Conservation (phyloP, 257 asterid genomes). For the Ligustrum vulgare region DNA sequence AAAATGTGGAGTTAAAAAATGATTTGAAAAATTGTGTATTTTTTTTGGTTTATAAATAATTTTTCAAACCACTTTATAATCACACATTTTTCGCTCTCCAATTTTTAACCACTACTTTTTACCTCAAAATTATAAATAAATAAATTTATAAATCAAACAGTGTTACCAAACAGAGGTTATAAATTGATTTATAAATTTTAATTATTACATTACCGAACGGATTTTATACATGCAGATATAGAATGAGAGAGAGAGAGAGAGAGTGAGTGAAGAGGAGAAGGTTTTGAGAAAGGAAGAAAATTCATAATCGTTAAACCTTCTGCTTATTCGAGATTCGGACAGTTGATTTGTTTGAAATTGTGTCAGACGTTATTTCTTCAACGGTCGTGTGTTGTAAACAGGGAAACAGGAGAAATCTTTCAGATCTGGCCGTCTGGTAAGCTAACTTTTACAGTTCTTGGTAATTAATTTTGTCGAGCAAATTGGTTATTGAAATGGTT, state of each 20-base stretch:
- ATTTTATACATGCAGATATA: not conserved
- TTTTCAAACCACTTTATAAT: too few species aligned
- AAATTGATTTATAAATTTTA: too few species aligned
- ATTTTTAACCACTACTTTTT: too few species aligned
- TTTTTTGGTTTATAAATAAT: too few species aligned
- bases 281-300: not conserved
- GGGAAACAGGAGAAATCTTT: conserved; percentile 23
- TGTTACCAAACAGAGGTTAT: too few species aligned
- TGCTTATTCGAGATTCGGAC: conserved; percentile 29
- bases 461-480: not conserved
- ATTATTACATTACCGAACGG: too few species aligned
- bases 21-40: too few species aligned
- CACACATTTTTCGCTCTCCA: too few species aligned
- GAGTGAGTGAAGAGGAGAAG: not conserved
- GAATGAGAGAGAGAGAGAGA: conserved; percentile 3
- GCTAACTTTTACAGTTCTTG: conserved; percentile 27
- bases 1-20: too few species aligned
- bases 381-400: conserved; percentile 23
- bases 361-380: conserved; percentile 24
- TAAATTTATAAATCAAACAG: too few species aligned
- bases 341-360: conserved; percentile 33
- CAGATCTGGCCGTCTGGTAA: conserved; percentile 77
- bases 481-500: conserved; percentile 2
- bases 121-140: too few species aligned
- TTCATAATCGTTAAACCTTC: conserved; percentile 33